phyloP scores from a whole-genome alignment of 441 rosid genomes.

The Euphorbia celastroides region DNA sequence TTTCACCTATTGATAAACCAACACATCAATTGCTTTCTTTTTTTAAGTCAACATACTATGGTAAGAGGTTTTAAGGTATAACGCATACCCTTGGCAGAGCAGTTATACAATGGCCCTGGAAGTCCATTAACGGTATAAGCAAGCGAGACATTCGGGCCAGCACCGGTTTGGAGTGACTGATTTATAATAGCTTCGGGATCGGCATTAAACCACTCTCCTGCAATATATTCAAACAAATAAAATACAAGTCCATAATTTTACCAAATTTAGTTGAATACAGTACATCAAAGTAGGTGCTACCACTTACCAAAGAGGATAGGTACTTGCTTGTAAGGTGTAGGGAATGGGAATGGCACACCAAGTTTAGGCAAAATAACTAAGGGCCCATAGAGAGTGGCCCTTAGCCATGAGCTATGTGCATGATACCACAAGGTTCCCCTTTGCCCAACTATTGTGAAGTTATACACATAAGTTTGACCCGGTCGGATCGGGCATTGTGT shows the following conservation, averaged over 20 bases:
- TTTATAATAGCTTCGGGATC: slow-evolving; percentile 56
- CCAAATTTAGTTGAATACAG: too few species aligned
- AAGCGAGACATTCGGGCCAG: slow-evolving; percentile 50
- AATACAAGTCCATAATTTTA: too few species aligned
- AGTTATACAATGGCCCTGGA: slow-evolving; percentile 69
- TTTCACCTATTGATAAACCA: too few species aligned
- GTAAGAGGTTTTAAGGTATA: too few species aligned
- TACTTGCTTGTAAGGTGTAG: slow-evolving; percentile 56
- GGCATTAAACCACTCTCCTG: slow-evolving; percentile 57
- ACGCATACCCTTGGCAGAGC: slow-evolving; percentile 58
- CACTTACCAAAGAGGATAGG: slow-evolving; percentile 50
- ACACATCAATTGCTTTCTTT: too few species aligned
- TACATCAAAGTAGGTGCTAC: neutral
- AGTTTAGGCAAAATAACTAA: slow-evolving; percentile 48
- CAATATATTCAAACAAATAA: neutral
- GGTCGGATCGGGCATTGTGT: slow-evolving; percentile 71
- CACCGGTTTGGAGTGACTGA: slow-evolving; percentile 57
- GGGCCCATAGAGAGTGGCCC: slow-evolving; percentile 62
- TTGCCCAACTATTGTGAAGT: slow-evolving; percentile 56
- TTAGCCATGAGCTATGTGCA: slow-evolving; percentile 62
- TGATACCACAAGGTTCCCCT: slow-evolving; percentile 75
- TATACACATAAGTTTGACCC: slow-evolving; percentile 49
- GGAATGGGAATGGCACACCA: slow-evolving; percentile 48
- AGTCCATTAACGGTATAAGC: neutral
- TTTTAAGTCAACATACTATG: too few species aligned